These are phyloP conservation scores for California macrophylla DNA, from an alignment of 441 rosid genomes.

Conservation along the genomic window DNA sequence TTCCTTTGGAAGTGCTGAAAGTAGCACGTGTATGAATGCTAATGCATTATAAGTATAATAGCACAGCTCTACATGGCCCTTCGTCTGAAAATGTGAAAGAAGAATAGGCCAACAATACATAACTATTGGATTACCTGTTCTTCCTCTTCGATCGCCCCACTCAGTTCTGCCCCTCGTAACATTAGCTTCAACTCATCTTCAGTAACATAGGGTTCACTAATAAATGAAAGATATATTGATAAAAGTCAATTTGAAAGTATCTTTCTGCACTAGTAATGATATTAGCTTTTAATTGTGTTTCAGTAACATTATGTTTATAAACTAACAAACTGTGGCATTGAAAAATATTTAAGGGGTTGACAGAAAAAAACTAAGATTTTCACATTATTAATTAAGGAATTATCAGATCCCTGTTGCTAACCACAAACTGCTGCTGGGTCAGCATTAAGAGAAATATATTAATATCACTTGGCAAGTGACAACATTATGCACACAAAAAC, in stretches of 20 bases:
- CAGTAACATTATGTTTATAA: background rate
- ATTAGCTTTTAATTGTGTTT: background rate
- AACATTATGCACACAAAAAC: background rate
- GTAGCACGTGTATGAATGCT: background rate
- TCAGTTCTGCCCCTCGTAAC: conserved; percentile 92
- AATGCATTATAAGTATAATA: background rate
- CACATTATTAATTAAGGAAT: background rate
- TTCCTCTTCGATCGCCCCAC: conserved; percentile 99
- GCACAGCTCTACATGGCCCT: background rate
- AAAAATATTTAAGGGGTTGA: background rate
- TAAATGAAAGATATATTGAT: background rate
- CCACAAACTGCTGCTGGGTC: background rate
- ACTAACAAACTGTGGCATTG: background rate
- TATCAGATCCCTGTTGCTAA: background rate
- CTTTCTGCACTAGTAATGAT: background rate
- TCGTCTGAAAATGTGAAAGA: background rate
- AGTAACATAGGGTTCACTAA: conserved; percentile 91
- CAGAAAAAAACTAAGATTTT: background rate
- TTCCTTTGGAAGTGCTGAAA: background rate
- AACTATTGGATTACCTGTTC: conserved; percentile 56
- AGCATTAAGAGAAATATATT: background rate
- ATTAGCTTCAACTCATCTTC: conserved; percentile 93
- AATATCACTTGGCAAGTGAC: background rate
- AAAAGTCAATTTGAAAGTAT: background rate
- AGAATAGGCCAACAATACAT: conserved; percentile 13